Evolutionary conservation across 768 basidiomycete species (phyloP), one percentile per base, ranked within the genome.

Genomic region (Amanita pallidorosea): DNA sequence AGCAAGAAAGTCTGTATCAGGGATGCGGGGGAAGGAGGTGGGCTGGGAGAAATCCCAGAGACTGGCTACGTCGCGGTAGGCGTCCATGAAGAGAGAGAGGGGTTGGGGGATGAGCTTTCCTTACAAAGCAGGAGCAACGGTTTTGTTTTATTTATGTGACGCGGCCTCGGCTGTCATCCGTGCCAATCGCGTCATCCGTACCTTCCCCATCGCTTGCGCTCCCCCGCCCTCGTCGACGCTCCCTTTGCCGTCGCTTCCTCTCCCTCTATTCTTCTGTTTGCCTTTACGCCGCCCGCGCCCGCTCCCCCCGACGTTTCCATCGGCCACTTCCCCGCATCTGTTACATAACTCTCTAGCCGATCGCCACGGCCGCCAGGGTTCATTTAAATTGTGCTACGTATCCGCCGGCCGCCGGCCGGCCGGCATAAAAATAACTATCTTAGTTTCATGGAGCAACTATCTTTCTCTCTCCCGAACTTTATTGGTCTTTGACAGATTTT

Each of bases 1-100:
- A 9, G 82, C 77, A 40, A 89, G 76, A 55, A 90, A 85, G 66
- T 88, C 85, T 59, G 81, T 81, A 60, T 88, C 85, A 9, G 80
- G 73, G 38, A 88, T 65, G 40, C 81, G 79, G 5, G 83, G 72
- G 68, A 85, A 79, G 31, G 75, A 65, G 17, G 75, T 63, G 12
- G 77, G 65, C 55, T 80, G 77, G 2, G 80, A 68, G 52, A 84
- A 70, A 58, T 86, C 83, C 85, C 86, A 87, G 62, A 84, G 74
- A 17, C 76, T 68, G 37, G 75, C 66, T 25, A 70, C 55, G 55
- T 75, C 65, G 25, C 70, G 54, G 54, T 68, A 75, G 31, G 76
- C 58, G 44, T 80, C 77, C 81, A 83, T 83, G 55, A 61, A n/a
- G 15, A 23, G 29, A 45, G 47, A 45, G 29, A 29, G 29, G 45